Evolutionary conservation across 2,329 filamentous ascomycete genomes (phyloP).

Genomic region (Aspergillus eucalypticola): DNA sequence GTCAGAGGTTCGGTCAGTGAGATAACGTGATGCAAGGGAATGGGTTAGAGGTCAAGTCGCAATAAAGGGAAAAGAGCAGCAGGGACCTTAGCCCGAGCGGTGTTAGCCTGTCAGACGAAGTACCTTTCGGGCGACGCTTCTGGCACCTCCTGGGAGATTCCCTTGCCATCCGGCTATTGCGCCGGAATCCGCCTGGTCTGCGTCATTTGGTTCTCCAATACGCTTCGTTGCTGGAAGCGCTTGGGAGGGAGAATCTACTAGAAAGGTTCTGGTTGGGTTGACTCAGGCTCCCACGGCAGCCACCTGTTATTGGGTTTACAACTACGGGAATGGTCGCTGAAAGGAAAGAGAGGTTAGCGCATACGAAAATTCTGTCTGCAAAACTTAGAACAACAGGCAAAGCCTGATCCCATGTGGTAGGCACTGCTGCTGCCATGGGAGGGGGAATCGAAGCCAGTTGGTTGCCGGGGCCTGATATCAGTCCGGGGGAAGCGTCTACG

Average conservation of each 20-base stretch:
- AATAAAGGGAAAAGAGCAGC: slow-evolving; percentile 1
- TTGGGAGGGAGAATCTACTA: slow-evolving; percentile 21
- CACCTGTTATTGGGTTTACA: no score
- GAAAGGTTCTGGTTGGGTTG: slow-evolving; percentile 9
- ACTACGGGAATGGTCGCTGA: no score
- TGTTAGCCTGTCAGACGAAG: not conserved
- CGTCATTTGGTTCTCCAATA: slow-evolving; percentile 11
- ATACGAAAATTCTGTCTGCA: not conserved
- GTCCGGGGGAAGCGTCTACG: not conserved
- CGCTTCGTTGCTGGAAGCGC: slow-evolving; percentile 4
- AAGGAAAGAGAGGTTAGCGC: no score
- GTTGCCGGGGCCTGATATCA: slow-evolving; percentile 5
- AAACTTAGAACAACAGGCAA: not conserved
- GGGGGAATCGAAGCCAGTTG: not conserved
- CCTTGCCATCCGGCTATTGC: not conserved
- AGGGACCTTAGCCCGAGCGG: not conserved
- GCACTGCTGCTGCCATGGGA: not conserved
- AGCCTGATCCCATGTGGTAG: not conserved
- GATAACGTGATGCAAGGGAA: slow-evolving; percentile 27
- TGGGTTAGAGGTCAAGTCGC: slow-evolving; percentile 9
- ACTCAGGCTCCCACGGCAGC: not conserved
- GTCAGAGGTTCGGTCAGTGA: slow-evolving; percentile 25
- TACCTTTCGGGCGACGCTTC: slow-evolving; percentile 11
- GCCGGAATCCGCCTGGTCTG: slow-evolving; percentile 1
- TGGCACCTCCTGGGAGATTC: slow-evolving; percentile 23